phyloP scores from a whole-genome alignment of 2,329 filamentous ascomycete species.

The Colletotrichum coccodes region DNA sequence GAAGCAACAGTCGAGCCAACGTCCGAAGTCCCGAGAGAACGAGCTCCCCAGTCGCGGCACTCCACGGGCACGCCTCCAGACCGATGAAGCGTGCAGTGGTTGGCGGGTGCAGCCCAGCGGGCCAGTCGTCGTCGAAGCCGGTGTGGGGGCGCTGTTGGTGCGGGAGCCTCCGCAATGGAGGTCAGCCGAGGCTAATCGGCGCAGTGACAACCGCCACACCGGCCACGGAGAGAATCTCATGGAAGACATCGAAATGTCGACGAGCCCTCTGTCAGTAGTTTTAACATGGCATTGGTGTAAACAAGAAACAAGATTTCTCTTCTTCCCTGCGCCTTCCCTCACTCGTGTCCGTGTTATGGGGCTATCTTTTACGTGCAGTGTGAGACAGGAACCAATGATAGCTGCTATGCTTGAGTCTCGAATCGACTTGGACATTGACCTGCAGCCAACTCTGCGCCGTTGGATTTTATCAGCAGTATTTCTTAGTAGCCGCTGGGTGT shows the following conservation, averaged over 20 bases:
- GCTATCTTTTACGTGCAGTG: no score
- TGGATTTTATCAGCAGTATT: no score
- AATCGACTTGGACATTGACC: no score
- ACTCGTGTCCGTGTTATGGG: no score
- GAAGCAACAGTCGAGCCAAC: conserved; percentile 12
- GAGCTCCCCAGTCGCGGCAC: conserved; percentile 20
- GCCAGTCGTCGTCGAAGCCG: conserved; percentile 10
- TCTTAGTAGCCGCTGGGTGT: no score
- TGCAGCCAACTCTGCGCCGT: no score
- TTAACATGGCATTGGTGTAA: neutral
- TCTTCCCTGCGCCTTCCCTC: no score
- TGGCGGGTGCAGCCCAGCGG: conserved; percentile 1
- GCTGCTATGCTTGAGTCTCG: no score
- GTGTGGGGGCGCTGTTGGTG: conserved; percentile 10
- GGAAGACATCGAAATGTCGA: conserved; percentile 1
- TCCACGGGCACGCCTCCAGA: conserved; percentile 9
- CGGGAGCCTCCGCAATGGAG: conserved; percentile 19
- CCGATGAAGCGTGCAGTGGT: neutral
- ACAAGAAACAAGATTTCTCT: no score
- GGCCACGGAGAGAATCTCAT: conserved; percentile 12
- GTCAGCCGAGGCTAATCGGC: conserved; percentile 30
- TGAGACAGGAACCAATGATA: no score
- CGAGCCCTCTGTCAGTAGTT: neutral
- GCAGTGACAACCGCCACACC: conserved; percentile 2
- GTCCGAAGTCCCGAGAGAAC: neutral